A percentile compares a stretch with the other conserved stretches of the same genome.
Conservation (phyloP, 371 early-diverging fungal species). For the Actinomortierella ambigua region DNA sequence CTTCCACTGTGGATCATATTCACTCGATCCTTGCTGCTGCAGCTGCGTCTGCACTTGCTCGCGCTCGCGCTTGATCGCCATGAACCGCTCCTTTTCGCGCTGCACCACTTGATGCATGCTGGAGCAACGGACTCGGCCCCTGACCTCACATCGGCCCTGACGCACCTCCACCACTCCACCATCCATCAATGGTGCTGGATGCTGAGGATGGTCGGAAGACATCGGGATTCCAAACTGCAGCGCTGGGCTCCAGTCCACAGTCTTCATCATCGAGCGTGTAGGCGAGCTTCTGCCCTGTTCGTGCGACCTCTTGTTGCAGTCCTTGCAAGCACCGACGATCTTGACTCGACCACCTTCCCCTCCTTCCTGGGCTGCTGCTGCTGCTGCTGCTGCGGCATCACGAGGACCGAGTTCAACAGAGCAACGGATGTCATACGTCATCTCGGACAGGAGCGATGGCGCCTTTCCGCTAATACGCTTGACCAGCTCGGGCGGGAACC, state of each 20-base stretch:
- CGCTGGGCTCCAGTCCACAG: slow-evolving; percentile 18
- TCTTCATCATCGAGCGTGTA: slow-evolving; percentile 3
- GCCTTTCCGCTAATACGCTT: slow-evolving; percentile 22
- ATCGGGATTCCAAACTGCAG: slow-evolving; percentile 28
- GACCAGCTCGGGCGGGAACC: slow-evolving; percentile 30
- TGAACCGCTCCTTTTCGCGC: slow-evolving; percentile 11
- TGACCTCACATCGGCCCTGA: slow-evolving; percentile 32
- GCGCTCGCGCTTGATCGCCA: no score
- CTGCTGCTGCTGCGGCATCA: background rate
- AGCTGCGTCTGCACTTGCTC: background rate
- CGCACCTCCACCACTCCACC: slow-evolving; percentile 30
- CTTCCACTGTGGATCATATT: no score
- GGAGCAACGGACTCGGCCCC: slow-evolving; percentile 35
- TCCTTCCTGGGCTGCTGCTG: background rate
- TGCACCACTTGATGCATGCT: slow-evolving; percentile 36
- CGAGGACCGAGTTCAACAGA: slow-evolving; percentile 14
- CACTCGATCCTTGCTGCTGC: slow-evolving; percentile 2
- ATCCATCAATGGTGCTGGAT: background rate
- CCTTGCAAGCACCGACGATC: slow-evolving; percentile 17
- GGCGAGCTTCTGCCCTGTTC: slow-evolving; percentile 22
- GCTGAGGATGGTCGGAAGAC: slow-evolving; percentile 8
- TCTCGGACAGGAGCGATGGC: slow-evolving; percentile 13
- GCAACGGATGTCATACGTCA: slow-evolving; percentile 19
- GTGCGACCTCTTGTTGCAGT: slow-evolving; percentile 28
- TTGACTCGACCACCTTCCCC: slow-evolving; percentile 16